Base-by-base conservation (phyloP, 176 grass and related monocot species). In the Dendrocalamus sinicus region DNA sequence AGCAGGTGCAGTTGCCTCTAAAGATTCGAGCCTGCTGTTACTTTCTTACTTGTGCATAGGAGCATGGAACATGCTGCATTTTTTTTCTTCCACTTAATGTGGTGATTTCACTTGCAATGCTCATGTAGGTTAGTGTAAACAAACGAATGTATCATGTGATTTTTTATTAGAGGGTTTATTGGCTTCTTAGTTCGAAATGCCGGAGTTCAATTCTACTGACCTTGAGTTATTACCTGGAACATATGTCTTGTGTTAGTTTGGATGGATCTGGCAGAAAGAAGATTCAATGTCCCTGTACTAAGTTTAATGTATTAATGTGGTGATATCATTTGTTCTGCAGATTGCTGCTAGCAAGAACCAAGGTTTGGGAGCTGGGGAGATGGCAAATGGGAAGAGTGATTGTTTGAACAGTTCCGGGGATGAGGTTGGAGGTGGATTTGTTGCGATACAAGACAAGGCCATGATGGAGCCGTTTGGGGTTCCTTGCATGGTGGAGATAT, bases 401-500 rank as follows among this genome's bases (percentile, higher is more conserved):
- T 88, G 82, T 65, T 77, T 86, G 79, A 86, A 83, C 48, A 86
- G 59, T 63, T 87, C 87, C 11, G 87, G 84, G 3, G 70, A 92
- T 72, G 86, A 88, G 41, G 81, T 86, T 39, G 76, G 75, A 69
- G 48, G 41, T 79, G 89, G 85, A 84, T 77, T 76, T 77, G 55
- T 23, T 59, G 41, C 16, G 3, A 67, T 70, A 5, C 79, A 76
- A 79, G 93, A 92, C 75, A 84, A 86, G 83, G 84, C 45, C 40
- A 90, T 95, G 86, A 90, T 84, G 48, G 90, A 96, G 30, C 90
- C 85, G 0, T 91, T 92, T 44, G 96, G 96, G 41, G 88, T 96
- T 88, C 79, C 93, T 79, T 99, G 93, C 82, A 94, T 99, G 90
- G 84, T 99, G 82, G 96, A 99, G 88, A 94, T 99, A 90, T 87